phyloP scores from a whole-genome alignment of 2,329 filamentous ascomycete species.

The Onygena corvina region DNA sequence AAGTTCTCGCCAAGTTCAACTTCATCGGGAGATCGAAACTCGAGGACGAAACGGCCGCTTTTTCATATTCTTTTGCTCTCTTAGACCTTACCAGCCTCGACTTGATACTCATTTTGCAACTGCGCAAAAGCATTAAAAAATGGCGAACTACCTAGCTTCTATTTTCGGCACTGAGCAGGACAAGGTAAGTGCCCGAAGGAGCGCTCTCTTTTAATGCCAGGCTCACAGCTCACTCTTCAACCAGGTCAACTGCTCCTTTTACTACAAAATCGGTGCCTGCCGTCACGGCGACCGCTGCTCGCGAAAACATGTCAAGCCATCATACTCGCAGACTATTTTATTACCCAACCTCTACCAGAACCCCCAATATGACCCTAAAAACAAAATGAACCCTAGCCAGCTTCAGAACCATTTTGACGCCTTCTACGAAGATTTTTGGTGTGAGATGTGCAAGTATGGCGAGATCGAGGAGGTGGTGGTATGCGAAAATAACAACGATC shows the following conservation, averaged over 20 bases:
- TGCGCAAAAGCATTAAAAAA: slow-evolving; percentile 32
- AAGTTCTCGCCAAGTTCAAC: no score
- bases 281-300: slow-evolving; percentile 96
- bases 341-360: slow-evolving; percentile 99
- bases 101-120: neutral
- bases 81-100: neutral
- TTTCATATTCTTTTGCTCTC: neutral
- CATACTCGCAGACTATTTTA: slow-evolving; percentile 93
- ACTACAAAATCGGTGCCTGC: slow-evolving; percentile 99
- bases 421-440: slow-evolving; percentile 99
- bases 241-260: slow-evolving; percentile 92
- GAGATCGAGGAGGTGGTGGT: slow-evolving; percentile 96
- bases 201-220: neutral
- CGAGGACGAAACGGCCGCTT: neutral
- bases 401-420: slow-evolving; percentile 99
- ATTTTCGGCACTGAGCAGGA: slow-evolving; percentile 99
- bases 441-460: slow-evolving; percentile 98
- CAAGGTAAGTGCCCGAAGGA: slow-evolving; percentile 41
- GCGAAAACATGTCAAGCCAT: slow-evolving; percentile 97
- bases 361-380: slow-evolving; percentile 90
- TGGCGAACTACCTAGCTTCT: slow-evolving; percentile 97
- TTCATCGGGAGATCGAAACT: no score
- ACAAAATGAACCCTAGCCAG: slow-evolving; percentile 90
- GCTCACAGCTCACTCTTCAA: slow-evolving; percentile 15
- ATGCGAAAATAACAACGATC: slow-evolving; percentile 99